A percentile compares a stretch with the other conserved stretches of the same genome.
Conservation (phyloP, 2,329 filamentous ascomycete genomes). For the Talaromyces rugulosus region DNA sequence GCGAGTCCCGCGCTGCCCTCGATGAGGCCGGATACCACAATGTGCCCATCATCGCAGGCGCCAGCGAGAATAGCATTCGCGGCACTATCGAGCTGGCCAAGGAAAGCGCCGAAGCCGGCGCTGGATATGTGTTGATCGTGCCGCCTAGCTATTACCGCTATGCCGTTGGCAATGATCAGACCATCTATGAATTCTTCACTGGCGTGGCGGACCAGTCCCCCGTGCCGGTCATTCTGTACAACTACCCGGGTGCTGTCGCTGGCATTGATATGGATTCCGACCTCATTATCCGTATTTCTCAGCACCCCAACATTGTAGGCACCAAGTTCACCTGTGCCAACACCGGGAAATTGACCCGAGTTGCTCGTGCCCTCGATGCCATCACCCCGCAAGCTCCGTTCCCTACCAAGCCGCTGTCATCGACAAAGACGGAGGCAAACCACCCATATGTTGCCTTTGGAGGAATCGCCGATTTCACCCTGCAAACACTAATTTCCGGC, state of each 20-base stretch:
- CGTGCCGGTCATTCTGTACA: constrained; percentile 80
- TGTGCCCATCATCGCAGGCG: constrained; percentile 77
- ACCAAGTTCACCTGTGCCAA: constrained; percentile 92
- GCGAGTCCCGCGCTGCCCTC: constrained; percentile 74
- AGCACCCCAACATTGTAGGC: constrained; percentile 79
- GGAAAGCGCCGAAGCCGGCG: constrained; percentile 64
- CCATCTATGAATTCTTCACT: constrained; percentile 69
- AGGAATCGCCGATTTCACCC: constrained; percentile 81
- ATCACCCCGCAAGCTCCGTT: constrained; percentile 54
- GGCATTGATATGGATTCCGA: constrained; percentile 90
- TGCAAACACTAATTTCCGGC: constrained; percentile 75
- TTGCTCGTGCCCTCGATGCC: constrained; percentile 68
- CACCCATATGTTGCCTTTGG: constrained; percentile 76
- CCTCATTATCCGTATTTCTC: constrained; percentile 71
- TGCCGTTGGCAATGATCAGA: constrained; percentile 65
- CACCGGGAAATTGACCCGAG: constrained; percentile 81
- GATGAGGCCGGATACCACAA: constrained; percentile 72
- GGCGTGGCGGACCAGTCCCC: constrained; percentile 71
- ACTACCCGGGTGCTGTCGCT: constrained; percentile 82
- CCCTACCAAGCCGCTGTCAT: constrained; percentile 20
- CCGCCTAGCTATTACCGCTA: constrained; percentile 80
- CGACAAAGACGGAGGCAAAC: constrained; percentile 26
- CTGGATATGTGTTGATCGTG: constrained; percentile 74
- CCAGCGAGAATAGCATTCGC: constrained; percentile 74
- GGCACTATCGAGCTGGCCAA: constrained; percentile 73